Conservation (phyloP, 306 rosid species). For the Quillaja saponaria region DNA sequence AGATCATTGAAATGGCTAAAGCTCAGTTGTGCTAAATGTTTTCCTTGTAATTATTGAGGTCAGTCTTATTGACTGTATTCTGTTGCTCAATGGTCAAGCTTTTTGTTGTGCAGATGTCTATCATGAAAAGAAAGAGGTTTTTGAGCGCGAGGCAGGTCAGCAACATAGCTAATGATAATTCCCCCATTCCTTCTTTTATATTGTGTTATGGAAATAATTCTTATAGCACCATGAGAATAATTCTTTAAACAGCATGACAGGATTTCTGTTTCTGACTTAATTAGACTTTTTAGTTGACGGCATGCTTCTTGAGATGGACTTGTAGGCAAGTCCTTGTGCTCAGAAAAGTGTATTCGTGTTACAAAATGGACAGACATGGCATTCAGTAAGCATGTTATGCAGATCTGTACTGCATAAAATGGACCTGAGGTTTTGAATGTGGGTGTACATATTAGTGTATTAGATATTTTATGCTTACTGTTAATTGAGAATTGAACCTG, state of each 20-base stretch:
- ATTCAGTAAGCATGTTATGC: no score
- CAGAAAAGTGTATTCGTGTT: no score
- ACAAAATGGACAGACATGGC: no score
- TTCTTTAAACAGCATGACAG: neutral
- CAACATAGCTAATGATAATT: slow-evolving; percentile 7
- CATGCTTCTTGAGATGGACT: no score
- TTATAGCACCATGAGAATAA: slow-evolving; percentile 5
- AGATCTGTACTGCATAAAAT: no score
- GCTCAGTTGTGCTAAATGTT: no score
- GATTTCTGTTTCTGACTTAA: slow-evolving; percentile 1
- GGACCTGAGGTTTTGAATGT: no score
- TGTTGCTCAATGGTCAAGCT: slow-evolving; percentile 13
- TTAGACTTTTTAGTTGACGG: neutral
- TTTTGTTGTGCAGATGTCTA: slow-evolving; percentile 68
- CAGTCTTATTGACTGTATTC: slow-evolving; percentile 11
- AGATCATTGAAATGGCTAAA: slow-evolving; percentile 24
- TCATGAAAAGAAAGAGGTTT: slow-evolving; percentile 82
- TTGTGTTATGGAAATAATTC: no score
- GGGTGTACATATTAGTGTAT: no score
- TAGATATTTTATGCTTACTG: no score
- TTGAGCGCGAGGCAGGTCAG: slow-evolving; percentile 86
- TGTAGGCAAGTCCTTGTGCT: no score
- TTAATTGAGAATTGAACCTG: slow-evolving; percentile 1
- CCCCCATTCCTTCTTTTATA: no score
- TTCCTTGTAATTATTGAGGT: neutral